Evolutionary conservation across 1,284 basidiomycete genomes (phyloP), one percentile per base, ranked within the genome.

Genomic region (Golubevia pallescens): DNA sequence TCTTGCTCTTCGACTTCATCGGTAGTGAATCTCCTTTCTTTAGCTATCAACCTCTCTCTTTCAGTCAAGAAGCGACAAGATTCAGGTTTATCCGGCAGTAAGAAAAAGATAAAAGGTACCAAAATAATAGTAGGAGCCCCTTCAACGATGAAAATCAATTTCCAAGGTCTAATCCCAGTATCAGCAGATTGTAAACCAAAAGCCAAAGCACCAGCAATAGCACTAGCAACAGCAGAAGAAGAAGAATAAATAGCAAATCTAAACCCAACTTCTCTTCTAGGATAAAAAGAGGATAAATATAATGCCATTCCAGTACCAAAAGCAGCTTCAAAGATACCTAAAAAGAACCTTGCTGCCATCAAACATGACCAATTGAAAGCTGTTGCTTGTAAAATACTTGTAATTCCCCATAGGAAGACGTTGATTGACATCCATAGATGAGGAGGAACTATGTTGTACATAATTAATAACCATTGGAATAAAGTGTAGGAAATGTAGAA

Each of bases 401-500:
- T 62, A 1, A 77, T 48, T 14, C 78, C 78, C 78, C 78, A 80
- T 0, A 69, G 60, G n/a, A 75, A 58, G 20, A 78, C 70, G 65
- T 71, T 73, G 8, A 68, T 54, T 2, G 69, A 55, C 8, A 78
- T 69, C 68, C 73, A 78, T 7, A 61, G 54, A 8, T 66, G 66
- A 0, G 78, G 77, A 16, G 71, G 68, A 1, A 80, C 20, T 5
- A 80, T 14, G 57, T 70, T 69, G 69, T 75, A 78, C 55, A 63
- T 61, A 23, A 79, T 42, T 38, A 77, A 69, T 51, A 72, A 68
- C 21, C 57, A 72, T 60, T 77, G 75, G 61, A 77, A 77, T 21
- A 73, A 21, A 57, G 73, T 73, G 65, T 78, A 80, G 23, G 61
- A 62, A 34, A 80, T 73, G 70, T 66, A 69, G 60, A 78, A 80